Evolutionary conservation across 306 rosid species (phyloP).

Genomic region (Benincasa hispida): DNA sequence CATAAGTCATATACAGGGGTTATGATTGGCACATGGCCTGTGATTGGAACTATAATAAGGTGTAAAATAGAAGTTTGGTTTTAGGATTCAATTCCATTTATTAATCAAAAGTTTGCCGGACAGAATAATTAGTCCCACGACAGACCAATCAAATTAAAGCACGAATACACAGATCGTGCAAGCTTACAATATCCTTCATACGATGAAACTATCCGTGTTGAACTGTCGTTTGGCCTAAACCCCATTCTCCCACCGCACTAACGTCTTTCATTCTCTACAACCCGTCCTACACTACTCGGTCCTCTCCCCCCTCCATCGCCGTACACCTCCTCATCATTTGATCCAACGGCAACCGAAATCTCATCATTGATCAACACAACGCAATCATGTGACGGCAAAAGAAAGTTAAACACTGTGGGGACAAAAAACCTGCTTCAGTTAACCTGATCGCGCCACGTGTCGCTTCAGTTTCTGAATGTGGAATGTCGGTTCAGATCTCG

Average conservation of each 20-base stretch:
- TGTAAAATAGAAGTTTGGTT: not conserved
- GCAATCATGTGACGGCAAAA: not conserved
- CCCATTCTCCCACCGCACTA: not conserved
- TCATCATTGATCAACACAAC: not conserved
- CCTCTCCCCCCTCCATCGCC: not conserved
- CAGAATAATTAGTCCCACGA: not conserved
- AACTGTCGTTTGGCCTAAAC: not conserved
- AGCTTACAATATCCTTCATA: not conserved
- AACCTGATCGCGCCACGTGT: not conserved
- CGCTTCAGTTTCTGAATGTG: not conserved
- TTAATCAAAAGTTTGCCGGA: not conserved
- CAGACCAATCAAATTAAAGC: slow-evolving; percentile 2
- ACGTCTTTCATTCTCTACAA: not conserved
- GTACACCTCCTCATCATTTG: not conserved
- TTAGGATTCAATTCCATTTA: not conserved
- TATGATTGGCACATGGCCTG: not conserved
- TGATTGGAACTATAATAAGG: not conserved
- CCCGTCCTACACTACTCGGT: not conserved
- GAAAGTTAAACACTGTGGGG: not conserved
- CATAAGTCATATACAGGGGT: not conserved
- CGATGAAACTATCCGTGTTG: slow-evolving; percentile 2
- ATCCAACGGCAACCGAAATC: not conserved
- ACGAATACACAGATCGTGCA: slow-evolving; percentile 1
- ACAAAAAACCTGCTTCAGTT: not conserved
- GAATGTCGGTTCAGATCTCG: not conserved